phyloP scores from a whole-genome alignment of 2,329 filamentous ascomycete species.

The Diaporthe citriasiana region DNA sequence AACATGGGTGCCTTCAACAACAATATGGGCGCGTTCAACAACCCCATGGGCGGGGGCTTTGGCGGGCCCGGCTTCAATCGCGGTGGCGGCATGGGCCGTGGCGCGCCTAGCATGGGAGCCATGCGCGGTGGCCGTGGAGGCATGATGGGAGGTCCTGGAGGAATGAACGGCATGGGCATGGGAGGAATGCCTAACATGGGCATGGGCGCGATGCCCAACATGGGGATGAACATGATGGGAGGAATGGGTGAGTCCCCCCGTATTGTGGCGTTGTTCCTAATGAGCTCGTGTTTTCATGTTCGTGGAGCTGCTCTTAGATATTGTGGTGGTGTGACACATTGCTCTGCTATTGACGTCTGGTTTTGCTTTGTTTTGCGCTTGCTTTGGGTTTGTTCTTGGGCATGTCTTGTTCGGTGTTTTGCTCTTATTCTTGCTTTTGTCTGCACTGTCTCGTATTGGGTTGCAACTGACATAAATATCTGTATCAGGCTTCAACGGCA shows the following conservation, averaged over 20 bases:
- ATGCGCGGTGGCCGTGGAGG: constrained; percentile 69
- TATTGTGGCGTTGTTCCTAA: background rate
- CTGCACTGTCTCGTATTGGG: background rate
- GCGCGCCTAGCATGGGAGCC: constrained; percentile 59
- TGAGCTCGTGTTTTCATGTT: constrained; percentile 1
- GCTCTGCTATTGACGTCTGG: background rate
- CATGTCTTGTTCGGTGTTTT: background rate
- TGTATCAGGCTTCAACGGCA: constrained; percentile 73
- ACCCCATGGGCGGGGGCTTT: constrained; percentile 64
- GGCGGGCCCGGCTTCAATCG: constrained; percentile 63
- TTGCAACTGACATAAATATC: constrained; percentile 44
- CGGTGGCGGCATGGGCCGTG: constrained; percentile 59
- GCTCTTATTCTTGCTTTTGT: background rate
- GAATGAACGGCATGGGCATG: constrained; percentile 70
- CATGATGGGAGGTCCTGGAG: constrained; percentile 65
- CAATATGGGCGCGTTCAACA: constrained; percentile 47
- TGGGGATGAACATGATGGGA: constrained; percentile 58
- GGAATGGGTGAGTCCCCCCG: constrained; percentile 57
- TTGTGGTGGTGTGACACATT: background rate
- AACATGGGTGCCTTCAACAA: constrained; percentile 43
- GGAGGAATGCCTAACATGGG: constrained; percentile 52
- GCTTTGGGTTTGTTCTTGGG: background rate
- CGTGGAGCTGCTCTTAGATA: background rate
- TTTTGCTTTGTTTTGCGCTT: background rate
- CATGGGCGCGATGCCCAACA: constrained; percentile 59